phyloP scores from a whole-genome alignment of 139 green algal genomes.

The Chlorokybus atmophyticus region DNA sequence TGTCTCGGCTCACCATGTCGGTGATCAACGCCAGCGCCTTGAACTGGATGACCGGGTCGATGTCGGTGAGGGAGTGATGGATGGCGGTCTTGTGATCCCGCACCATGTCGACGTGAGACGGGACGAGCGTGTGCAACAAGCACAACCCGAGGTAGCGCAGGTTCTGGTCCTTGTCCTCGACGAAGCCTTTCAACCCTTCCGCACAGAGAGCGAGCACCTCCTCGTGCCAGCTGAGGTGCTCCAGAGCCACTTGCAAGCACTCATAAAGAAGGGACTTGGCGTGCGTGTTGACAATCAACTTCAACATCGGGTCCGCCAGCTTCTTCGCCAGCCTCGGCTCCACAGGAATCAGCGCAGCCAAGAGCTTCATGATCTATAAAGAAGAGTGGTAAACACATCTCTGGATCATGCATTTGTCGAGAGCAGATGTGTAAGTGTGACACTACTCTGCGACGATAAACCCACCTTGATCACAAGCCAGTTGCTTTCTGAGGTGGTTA shows the following conservation, averaged over 20 bases:
- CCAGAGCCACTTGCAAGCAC: constrained; percentile 18
- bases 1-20: constrained; percentile 10
- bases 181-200: constrained; percentile 18
- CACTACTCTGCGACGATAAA: too few species aligned
- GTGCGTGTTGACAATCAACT: constrained; percentile 28
- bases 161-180: constrained; percentile 32
- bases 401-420: too few species aligned
- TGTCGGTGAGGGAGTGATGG: constrained; percentile 15
- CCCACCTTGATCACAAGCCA: constrained; percentile 44
- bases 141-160: constrained; percentile 29
- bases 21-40: constrained; percentile 10
- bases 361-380: too few species aligned
- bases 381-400: too few species aligned
- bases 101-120: constrained; percentile 8
- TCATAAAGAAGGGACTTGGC: constrained; percentile 39
- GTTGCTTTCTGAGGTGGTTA: constrained; percentile 20
- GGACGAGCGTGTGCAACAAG: constrained; percentile 18
- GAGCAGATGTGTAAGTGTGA: too few species aligned
- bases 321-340: constrained; percentile 36
- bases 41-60: constrained; percentile 7
- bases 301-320: constrained; percentile 23
- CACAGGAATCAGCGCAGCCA: constrained; percentile 28
- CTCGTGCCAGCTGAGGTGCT: constrained; percentile 5
- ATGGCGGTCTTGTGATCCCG: constrained; percentile 6
- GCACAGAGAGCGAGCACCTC: constrained; percentile 10